Evolutionary conservation across 2,329 filamentous ascomycete genomes (phyloP).

Genomic region (Amesomyces nigricolor): DNA sequence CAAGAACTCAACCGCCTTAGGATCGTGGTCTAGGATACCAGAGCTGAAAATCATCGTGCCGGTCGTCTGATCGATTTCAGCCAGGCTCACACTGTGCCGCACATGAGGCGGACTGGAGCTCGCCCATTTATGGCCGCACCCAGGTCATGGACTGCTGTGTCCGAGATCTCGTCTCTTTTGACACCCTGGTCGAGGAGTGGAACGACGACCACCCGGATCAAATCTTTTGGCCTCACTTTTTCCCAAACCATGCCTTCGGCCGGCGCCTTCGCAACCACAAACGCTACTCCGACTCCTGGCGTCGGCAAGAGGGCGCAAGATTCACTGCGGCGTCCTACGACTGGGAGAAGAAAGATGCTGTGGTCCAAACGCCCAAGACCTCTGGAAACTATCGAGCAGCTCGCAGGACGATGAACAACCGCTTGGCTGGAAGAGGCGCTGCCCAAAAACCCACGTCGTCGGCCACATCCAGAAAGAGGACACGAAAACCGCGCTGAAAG

Average conservation of each 20-base stretch:
- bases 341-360: background rate
- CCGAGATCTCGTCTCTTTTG: background rate
- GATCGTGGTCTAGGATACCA: background rate
- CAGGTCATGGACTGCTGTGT: background rate
- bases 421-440: too few relatives aligned
- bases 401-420: background rate
- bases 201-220: conserved; percentile 1
- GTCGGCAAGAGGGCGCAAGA: background rate
- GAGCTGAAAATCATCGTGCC: background rate
- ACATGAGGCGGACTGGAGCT: background rate
- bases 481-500: too few relatives aligned
- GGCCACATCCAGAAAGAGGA: too few relatives aligned
- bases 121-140: background rate
- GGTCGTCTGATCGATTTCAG: background rate
- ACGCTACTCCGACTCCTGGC: background rate
- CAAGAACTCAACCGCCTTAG: background rate
- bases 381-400: too few relatives aligned
- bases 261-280: background rate
- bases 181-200: background rate
- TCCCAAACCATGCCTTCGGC: background rate
- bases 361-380: too few relatives aligned
- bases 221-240: background rate
- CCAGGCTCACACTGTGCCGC: background rate
- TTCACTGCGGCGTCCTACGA: background rate
- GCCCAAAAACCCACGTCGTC: too few relatives aligned